Evolutionary conservation across 2,329 filamentous ascomycete species (phyloP).

Genomic region (Ceratocystis cubensis): DNA sequence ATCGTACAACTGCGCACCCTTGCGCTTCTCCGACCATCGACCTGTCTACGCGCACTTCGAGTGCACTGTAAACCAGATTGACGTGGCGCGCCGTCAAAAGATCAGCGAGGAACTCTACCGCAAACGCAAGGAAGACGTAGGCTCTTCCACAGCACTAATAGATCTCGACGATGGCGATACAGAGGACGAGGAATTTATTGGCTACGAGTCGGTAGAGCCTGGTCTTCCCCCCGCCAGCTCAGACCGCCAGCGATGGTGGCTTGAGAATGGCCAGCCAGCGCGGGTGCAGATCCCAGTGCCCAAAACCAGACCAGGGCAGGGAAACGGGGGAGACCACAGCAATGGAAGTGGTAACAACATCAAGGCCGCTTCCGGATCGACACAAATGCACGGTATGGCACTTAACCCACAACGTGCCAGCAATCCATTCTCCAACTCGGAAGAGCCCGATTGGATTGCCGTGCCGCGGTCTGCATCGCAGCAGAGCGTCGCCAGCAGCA

Average conservation of each 20-base stretch:
- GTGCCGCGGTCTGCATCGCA: slow-evolving; percentile 44
- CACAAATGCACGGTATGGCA: slow-evolving; percentile 32
- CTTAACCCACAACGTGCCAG: slow-evolving; percentile 62
- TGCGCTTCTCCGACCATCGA: slow-evolving; percentile 90
- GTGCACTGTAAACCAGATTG: slow-evolving; percentile 66
- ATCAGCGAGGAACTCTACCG: slow-evolving; percentile 66
- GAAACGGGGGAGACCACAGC: too few relatives aligned
- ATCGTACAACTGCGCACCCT: slow-evolving; percentile 67
- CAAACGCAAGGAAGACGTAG: slow-evolving; percentile 53
- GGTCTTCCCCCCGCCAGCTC: slow-evolving; percentile 58
- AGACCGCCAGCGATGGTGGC: slow-evolving; percentile 58
- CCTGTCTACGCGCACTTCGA: slow-evolving; percentile 86
- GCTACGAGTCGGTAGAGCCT: slow-evolving; percentile 71
- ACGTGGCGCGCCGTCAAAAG: slow-evolving; percentile 58
- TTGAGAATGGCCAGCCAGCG: slow-evolving; percentile 59
- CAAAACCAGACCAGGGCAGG: slow-evolving; percentile 25
- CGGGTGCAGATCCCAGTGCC: slow-evolving; percentile 60
- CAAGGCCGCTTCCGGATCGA: slow-evolving; percentile 29
- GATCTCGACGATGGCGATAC: slow-evolving; percentile 36
- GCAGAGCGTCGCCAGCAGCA: slow-evolving; percentile 41
- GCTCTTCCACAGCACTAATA: slow-evolving; percentile 46
- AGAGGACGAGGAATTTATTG: slow-evolving; percentile 68
- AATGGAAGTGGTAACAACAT: slow-evolving; percentile 24
- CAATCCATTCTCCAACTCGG: slow-evolving; percentile 63
- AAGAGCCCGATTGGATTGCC: slow-evolving; percentile 75